A percentile compares a stretch with the other conserved stretches of the same genome.
Conservation (phyloP, 2,329 filamentous ascomycete genomes). For the Lachnellula willkommii region DNA sequence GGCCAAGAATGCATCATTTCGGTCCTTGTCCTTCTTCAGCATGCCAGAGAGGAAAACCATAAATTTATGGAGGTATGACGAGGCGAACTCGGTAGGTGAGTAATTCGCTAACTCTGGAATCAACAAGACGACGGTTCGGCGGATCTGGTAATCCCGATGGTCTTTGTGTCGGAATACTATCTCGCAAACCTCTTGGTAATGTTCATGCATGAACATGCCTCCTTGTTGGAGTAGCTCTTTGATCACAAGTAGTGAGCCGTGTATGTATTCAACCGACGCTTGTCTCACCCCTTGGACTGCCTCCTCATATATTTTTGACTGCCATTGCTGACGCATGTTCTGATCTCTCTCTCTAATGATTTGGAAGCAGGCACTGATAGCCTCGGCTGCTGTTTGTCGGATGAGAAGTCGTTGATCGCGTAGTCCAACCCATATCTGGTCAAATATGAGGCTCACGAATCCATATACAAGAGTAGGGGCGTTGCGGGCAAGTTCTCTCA, state of each 20-base stretch:
- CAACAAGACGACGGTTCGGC: slow-evolving; percentile 82
- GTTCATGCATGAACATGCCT: slow-evolving; percentile 98
- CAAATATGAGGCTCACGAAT: slow-evolving; percentile 91
- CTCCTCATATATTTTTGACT: slow-evolving; percentile 85
- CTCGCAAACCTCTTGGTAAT: slow-evolving; percentile 88
- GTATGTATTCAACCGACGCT: slow-evolving; percentile 79
- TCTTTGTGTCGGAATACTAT: slow-evolving; percentile 91
- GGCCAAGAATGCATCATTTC: slow-evolving; percentile 89
- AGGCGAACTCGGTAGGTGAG: slow-evolving; percentile 82
- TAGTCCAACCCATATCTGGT: slow-evolving; percentile 92
- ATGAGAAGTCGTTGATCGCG: slow-evolving; percentile 88
- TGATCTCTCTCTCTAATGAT: slow-evolving; percentile 93
- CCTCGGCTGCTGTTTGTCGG: slow-evolving; percentile 83
- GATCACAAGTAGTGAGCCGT: slow-evolving; percentile 88
- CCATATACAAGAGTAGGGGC: slow-evolving; percentile 93
- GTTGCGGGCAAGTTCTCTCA: slow-evolving; percentile 85
- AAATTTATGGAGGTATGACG: slow-evolving; percentile 84
- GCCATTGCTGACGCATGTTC: slow-evolving; percentile 80
- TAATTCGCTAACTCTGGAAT: slow-evolving; percentile 93
- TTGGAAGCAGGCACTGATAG: slow-evolving; percentile 90
- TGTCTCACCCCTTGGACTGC: slow-evolving; percentile 72
- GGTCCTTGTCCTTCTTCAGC: slow-evolving; percentile 89
- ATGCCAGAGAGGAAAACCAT: slow-evolving; percentile 95
- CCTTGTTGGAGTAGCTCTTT: slow-evolving; percentile 91
- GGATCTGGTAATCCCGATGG: slow-evolving; percentile 79